Conservation (phyloP, 2,329 filamentous ascomycete genomes). For the Aureobasidium leucospermi region DNA sequence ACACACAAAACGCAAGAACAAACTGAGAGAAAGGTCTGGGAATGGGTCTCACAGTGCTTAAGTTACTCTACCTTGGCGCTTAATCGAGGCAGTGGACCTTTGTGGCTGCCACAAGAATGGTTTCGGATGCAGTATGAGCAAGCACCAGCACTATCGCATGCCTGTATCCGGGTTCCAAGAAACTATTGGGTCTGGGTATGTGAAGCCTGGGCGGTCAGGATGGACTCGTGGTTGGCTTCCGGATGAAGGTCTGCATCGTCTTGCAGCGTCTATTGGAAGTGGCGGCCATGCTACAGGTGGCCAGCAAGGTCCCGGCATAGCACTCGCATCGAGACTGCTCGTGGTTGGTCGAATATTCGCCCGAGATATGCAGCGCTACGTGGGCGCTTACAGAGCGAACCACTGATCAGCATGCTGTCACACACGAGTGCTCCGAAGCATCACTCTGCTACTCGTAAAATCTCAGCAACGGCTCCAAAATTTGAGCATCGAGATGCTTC, state of each 20-base stretch:
- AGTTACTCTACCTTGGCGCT: slow-evolving; percentile 7
- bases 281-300: not conserved
- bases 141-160: not conserved
- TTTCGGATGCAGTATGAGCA: not conserved
- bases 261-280: slow-evolving; percentile 9
- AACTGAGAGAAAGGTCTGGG: slow-evolving; percentile 18
- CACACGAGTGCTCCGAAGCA: not conserved
- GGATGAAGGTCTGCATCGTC: not conserved
- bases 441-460: not conserved
- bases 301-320: not conserved
- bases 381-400: slow-evolving; percentile 4
- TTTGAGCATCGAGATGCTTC: not conserved
- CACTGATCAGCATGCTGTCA: not conserved
- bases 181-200: not conserved
- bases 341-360: not conserved
- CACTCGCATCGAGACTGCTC: not conserved
- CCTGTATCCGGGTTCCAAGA: slow-evolving; percentile 2
- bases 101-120: slow-evolving; percentile 1
- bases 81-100: slow-evolving; percentile 10
- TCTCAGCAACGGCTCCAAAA: not conserved
- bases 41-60: slow-evolving; percentile 5
- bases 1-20: slow-evolving; percentile 17
- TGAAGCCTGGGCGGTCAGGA: not conserved
- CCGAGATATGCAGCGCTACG: not conserved
- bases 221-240: not conserved